Evolutionary conservation across 495 filamentous ascomycete genomes (phyloP), one percentile per base, ranked within the genome.

Genomic region (Beverwykella pulmonaria): DNA sequence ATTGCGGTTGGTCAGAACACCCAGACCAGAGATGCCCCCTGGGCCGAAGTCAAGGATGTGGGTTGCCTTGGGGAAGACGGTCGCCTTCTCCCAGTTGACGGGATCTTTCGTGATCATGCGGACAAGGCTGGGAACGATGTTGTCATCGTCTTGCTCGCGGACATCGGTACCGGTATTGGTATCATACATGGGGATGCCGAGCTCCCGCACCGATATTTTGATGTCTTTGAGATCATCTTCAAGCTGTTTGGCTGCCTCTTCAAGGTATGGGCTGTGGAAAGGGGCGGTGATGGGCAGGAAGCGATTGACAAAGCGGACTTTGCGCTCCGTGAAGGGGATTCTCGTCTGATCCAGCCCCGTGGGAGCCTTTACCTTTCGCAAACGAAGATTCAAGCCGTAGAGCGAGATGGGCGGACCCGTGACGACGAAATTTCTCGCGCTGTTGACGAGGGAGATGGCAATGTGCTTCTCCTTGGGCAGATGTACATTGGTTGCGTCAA

Each of bases 231-330:
- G 81, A 73, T 99, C 95, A 62, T 96, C 89, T 41, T 89, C 82
- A 59, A 97, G 90, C 46, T 90, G 82, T 50, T 86, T 83, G 17
- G 89, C 88, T 1, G 95, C 92, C 46, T 90, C 85, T 47, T 84
- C 82, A 44, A 99, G 84, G 71, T 97, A 96, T 63, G 89, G 89
- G 82, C 94, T 98, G 79, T 99, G 95, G 81, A 99, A 99, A 7
- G 95, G 95, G 9, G 94, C 90, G 1, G 93, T 97, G 76, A 99
- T 98, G 29, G 95, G 95, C 57, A 99, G 80, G 81, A 99, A 99
- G 65, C 94, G 88, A 79, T 96, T 97, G 57, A 92, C 92, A 71
- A 99, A 98, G 71, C 94, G 91, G 59, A 96, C 82, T 80, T 99
- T 99, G 49, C 95, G 87, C 77, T 98, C 87, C 0, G 93, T 97